phyloP scores from a whole-genome alignment of 202 grass and related monocot species.

The Setaria italica region DNA sequence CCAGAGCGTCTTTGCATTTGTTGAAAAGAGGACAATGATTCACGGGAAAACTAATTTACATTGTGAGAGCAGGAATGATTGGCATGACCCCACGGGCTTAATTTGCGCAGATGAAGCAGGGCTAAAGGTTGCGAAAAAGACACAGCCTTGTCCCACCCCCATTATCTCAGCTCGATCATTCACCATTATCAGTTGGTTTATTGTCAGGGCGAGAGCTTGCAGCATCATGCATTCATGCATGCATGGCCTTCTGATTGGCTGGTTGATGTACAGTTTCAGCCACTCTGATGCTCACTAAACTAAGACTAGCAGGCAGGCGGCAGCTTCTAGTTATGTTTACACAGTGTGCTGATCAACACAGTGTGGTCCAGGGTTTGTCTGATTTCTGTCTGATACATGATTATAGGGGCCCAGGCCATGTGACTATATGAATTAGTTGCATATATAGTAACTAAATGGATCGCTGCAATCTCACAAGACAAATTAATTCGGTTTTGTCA shows the following conservation, averaged over 20 bases:
- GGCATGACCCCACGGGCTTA: slow-evolving; percentile 10
- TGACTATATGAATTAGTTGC: neutral
- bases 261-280: neutral
- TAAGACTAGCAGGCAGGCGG: neutral
- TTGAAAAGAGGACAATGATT: neutral
- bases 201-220: slow-evolving; percentile 5
- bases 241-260: neutral
- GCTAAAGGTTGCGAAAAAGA: neutral
- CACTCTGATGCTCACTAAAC: neutral
- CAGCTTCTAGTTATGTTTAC: neutral
- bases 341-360: neutral
- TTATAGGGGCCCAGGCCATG: neutral
- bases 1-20: neutral
- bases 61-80: neutral
- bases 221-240: neutral
- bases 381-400: neutral
- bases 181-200: neutral
- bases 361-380: slow-evolving; percentile 17
- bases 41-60: neutral
- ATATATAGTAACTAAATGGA: neutral
- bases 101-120: slow-evolving; percentile 21
- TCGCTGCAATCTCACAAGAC: neutral
- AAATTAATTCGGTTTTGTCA: neutral
- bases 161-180: neutral
- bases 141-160: neutral